Evolutionary conservation across 1,139 yeast species (phyloP).

Genomic region (Torulaspora pretoriensis): DNA sequence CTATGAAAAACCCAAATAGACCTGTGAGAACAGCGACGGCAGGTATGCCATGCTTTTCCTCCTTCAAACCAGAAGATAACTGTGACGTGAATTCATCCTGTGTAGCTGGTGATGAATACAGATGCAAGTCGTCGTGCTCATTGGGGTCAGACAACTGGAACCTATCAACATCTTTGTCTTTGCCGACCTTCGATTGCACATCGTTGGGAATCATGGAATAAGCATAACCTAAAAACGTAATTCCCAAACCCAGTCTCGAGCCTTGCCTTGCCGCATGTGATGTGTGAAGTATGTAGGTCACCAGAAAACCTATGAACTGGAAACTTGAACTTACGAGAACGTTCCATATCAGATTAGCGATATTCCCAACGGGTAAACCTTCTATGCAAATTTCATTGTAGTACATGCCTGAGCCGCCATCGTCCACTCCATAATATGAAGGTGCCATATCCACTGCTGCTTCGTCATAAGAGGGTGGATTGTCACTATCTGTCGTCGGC

Average conservation of each 20-base stretch:
- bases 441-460: constrained; percentile 95
- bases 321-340: constrained; percentile 81
- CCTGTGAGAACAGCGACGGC: constrained; percentile 27
- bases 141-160: constrained; percentile 54
- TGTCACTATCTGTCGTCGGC: constrained; percentile 41
- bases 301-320: constrained; percentile 87
- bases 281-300: constrained; percentile 87
- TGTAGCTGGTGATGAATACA: constrained; percentile 23
- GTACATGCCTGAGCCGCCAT: constrained; percentile 59
- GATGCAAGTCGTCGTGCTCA: constrained; percentile 45
- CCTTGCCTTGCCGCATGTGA: constrained; percentile 98
- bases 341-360: constrained; percentile 87
- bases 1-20: constrained; percentile 60
- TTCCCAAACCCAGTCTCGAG: constrained; percentile 86
- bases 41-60: constrained; percentile 40
- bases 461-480: constrained; percentile 92
- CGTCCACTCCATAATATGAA: constrained; percentile 92
- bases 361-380: constrained; percentile 93
- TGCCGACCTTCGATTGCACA: constrained; percentile 35
- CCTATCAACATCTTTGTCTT: constrained; percentile 36
- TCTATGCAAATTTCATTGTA: constrained; percentile 88
- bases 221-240: constrained; percentile 77
- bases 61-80: constrained; percentile 40
- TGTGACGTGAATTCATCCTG: constrained; percentile 47
- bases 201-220: constrained; percentile 62